These are phyloP conservation scores for Lactuca sativa DNA, from an alignment of 129 eudicot genomes.

Conservation along the genomic window DNA sequence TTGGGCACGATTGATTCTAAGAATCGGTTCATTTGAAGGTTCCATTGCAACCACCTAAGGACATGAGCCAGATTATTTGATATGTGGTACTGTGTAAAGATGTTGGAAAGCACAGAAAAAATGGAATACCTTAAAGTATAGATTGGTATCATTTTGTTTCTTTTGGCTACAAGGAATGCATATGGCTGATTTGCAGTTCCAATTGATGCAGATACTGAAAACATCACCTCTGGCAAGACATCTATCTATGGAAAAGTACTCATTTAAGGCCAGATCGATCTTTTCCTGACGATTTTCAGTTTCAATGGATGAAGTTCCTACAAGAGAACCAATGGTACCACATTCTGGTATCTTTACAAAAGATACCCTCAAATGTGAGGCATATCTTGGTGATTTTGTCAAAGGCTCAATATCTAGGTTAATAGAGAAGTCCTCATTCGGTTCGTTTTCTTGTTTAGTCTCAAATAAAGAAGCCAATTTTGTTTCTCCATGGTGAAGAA, in stretches of 20 bases:
- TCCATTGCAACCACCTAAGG: conserved; percentile 81
- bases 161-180: conserved; percentile 67
- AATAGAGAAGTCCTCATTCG: conserved; percentile 33
- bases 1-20: conserved; percentile 64
- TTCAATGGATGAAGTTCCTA: conserved; percentile 61
- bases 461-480: conserved; percentile 58
- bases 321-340: conserved; percentile 70
- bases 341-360: conserved; percentile 91
- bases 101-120: neutral
- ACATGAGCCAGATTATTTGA: conserved; percentile 16
- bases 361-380: conserved; percentile 83
- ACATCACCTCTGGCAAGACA: conserved; percentile 83
- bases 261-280: conserved; percentile 74
- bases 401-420: conserved; percentile 56
- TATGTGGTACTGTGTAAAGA: conserved; percentile 10
- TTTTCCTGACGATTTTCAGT: conserved; percentile 75
- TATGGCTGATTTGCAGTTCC: conserved; percentile 82
- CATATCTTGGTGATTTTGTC: conserved; percentile 58
- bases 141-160: conserved; percentile 35
- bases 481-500: conserved; percentile 72
- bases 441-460: conserved; percentile 31
- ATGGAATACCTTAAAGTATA: conserved; percentile 72
- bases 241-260: conserved; percentile 81
- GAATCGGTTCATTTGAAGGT: conserved; percentile 73
- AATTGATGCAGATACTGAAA: conserved; percentile 62